Evolutionary conservation across 441 rosid species (phyloP).

Genomic region (Populus tomentosa): DNA sequence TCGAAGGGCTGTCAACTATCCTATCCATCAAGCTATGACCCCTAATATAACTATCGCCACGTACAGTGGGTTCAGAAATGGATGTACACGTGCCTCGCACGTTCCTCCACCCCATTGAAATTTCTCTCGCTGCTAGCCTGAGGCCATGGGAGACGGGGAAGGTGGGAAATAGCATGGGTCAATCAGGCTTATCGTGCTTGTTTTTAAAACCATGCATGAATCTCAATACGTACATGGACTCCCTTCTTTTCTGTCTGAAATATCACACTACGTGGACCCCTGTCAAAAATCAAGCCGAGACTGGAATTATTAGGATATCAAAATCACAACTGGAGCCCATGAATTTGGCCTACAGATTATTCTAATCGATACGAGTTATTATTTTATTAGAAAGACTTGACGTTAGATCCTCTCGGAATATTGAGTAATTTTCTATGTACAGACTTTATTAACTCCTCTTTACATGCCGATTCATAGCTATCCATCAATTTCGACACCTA

Average conservation of each 20-base stretch:
- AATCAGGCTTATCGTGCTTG: not conserved
- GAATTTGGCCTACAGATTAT: not conserved
- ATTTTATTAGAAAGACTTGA: constrained; percentile 13
- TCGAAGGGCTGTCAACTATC: not conserved
- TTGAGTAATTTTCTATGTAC: constrained; percentile 2
- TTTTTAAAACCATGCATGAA: constrained; percentile 31
- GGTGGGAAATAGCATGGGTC: not conserved
- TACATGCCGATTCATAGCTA: not conserved
- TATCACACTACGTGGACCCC: constrained; percentile 15
- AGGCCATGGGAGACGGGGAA: not conserved
- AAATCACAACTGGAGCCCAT: not conserved
- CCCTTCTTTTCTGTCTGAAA: not conserved
- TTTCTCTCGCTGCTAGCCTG: not conserved
- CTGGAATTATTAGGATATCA: not conserved
- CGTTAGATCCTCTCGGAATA: constrained; percentile 22
- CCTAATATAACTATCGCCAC: not conserved
- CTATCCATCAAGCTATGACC: not conserved
- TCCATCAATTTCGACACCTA: constrained; percentile 12
- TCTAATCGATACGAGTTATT: not conserved
- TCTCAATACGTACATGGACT: constrained; percentile 11
- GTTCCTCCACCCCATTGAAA: no score
- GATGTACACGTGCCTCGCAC: no score
- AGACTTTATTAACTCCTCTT: not conserved
- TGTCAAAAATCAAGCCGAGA: not conserved
- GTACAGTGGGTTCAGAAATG: not conserved